These are phyloP conservation scores for Acephala macrosclerotiorum DNA, from an alignment of 2,329 filamentous ascomycete species.

Conservation along the genomic window DNA sequence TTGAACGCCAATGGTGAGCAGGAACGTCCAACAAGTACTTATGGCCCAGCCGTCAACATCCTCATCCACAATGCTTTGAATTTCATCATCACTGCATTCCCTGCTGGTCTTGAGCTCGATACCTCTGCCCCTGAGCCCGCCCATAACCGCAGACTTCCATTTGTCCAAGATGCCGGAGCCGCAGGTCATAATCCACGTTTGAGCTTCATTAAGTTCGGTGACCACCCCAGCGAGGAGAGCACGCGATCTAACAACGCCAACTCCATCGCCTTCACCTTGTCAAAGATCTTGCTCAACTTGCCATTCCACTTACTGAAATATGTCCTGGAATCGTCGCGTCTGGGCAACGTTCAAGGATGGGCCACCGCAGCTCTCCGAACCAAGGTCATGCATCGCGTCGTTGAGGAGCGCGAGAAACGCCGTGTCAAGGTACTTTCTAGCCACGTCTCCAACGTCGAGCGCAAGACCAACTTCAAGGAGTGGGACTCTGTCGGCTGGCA, in stretches of 20 bases:
- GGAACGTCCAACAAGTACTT: constrained; percentile 50
- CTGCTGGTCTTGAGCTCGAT: constrained; percentile 66
- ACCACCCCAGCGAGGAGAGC: constrained; percentile 53
- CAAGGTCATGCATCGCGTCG: constrained; percentile 56
- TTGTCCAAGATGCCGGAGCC: constrained; percentile 35
- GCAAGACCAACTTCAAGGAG: constrained; percentile 35
- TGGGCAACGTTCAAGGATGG: constrained; percentile 60
- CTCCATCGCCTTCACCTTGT: constrained; percentile 56
- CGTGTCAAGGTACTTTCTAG: constrained; percentile 46
- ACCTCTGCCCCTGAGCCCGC: constrained; percentile 52
- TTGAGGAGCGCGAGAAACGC: constrained; percentile 64
- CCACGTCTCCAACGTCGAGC: constrained; percentile 39
- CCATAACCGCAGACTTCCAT: constrained; percentile 56
- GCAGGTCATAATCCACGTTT: constrained; percentile 58
- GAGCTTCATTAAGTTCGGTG: constrained; percentile 75
- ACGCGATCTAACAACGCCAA: constrained; percentile 41
- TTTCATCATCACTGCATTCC: constrained; percentile 68
- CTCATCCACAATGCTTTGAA: constrained; percentile 63
- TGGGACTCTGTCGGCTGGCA: constrained; percentile 46
- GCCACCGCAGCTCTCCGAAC: constrained; percentile 54
- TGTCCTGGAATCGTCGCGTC: constrained; percentile 66
- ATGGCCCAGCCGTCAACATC: constrained; percentile 61
- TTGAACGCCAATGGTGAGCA: constrained; percentile 40
- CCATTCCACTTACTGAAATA: constrained; percentile 72
- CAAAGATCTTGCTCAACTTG: constrained; percentile 72